Percentiles rank a stretch among this genome's conserved stretches.
These are phyloP conservation scores for Lagenidium giganteum DNA, from an alignment of 352 stramenopile genomes.

Conservation along the genomic window DNA sequence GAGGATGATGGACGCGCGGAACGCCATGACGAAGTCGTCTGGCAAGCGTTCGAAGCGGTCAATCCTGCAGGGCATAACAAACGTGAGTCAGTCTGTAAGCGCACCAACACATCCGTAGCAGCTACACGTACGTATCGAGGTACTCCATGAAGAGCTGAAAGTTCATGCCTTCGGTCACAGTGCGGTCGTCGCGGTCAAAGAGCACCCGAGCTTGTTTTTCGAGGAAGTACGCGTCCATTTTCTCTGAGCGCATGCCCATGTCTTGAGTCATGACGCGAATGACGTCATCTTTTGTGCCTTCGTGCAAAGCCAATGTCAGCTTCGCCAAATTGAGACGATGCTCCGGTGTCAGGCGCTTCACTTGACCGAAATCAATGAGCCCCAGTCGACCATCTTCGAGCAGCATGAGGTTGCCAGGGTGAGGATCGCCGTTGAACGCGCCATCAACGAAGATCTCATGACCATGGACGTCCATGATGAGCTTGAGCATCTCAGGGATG, in stretches of 20 bases:
- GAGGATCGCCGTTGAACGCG: constrained; percentile 90
- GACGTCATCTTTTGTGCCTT: constrained; percentile 67
- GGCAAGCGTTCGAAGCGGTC: constrained; percentile 77
- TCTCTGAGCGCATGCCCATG: constrained; percentile 70
- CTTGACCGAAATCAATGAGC: constrained; percentile 91
- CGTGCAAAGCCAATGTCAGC: constrained; percentile 75
- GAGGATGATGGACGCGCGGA: constrained; percentile 77
- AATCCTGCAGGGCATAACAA: too few relatives aligned
- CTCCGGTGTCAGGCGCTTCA: constrained; percentile 77
- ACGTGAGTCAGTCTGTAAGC: neutral
- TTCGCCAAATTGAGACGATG: constrained; percentile 69
- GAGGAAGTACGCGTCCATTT: constrained; percentile 79
- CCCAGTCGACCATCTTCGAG: constrained; percentile 85
- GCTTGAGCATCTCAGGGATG: constrained; percentile 78
- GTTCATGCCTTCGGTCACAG: constrained; percentile 80
- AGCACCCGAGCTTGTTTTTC: constrained; percentile 81
- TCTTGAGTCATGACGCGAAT: constrained; percentile 69
- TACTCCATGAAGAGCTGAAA: constrained; percentile 83
- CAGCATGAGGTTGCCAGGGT: constrained; percentile 90
- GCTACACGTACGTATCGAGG: constrained; percentile 60
- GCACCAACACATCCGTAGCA: neutral
- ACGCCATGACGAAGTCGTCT: constrained; percentile 88
- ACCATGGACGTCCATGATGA: constrained; percentile 87
- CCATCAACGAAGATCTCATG: constrained; percentile 91
- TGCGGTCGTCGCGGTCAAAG: constrained; percentile 83